Percentiles rank a stretch among this genome's conserved stretches.
phyloP scores from a whole-genome alignment of 148 eudicot genomes.

The Camellia sinensis region DNA sequence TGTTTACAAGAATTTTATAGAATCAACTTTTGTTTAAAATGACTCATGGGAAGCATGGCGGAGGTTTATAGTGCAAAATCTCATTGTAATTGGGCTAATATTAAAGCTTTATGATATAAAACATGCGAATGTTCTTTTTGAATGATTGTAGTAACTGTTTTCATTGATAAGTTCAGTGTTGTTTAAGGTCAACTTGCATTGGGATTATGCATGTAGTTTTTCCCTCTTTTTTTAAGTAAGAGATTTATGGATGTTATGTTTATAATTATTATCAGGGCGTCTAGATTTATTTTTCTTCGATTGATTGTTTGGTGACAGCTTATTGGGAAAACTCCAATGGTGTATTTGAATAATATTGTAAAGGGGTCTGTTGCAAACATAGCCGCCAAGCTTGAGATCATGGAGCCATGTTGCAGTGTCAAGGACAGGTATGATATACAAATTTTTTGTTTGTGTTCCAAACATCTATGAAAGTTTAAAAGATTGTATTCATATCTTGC shows the following conservation, averaged over 20 bases:
- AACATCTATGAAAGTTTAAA: background rate
- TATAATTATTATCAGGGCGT: background rate
- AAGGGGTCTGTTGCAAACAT: constrained; percentile 81
- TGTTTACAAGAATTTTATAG: background rate
- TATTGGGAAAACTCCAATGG: constrained; percentile 96
- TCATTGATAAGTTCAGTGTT: background rate
- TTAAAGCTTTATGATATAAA: background rate
- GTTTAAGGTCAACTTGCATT: background rate
- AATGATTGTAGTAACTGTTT: background rate
- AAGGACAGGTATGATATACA: constrained; percentile 71
- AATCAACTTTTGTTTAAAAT: constrained; percentile 7
- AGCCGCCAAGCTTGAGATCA: constrained; percentile 97
- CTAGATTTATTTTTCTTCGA: background rate
- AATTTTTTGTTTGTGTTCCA: background rate
- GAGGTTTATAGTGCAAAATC: background rate
- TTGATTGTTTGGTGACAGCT: constrained; percentile 49
- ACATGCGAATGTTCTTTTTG: background rate
- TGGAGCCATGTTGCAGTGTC: constrained; percentile 98
- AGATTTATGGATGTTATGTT: background rate
- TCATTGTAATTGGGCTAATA: background rate
- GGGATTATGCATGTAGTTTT: background rate
- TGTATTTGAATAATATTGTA: constrained; percentile 75
- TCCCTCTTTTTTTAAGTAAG: background rate
- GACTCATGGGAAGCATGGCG: background rate
- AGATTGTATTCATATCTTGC: background rate